Base-by-base conservation (phyloP, 257 asterid genomes). In the Anisodus acutangulus region DNA sequence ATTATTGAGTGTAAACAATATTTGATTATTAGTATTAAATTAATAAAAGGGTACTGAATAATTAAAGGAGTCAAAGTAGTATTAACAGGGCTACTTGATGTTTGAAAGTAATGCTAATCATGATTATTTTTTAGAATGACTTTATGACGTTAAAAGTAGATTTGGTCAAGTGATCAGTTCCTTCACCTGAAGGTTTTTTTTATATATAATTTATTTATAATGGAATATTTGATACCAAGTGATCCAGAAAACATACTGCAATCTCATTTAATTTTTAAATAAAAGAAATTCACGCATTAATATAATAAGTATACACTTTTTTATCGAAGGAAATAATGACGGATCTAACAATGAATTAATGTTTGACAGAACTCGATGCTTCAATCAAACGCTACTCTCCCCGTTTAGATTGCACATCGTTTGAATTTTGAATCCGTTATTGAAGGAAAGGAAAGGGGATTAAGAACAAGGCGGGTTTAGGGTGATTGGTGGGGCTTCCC, bases 111-210 rank as follows among this genome's bases (percentile, higher is more conserved):
- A 60, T 59, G 84, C 79, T 78, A 78, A 80, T 80, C 67, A 82
- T 57, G 63, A 26, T 51, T 31, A 31, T 31, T 58, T 17, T 22
- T 45, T n/a, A 80, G 19, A 39, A 59, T 4, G 1, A 37, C 43
- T 80, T 83, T 45, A 26, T 71, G 55, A 60, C 58, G 63, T 51
- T 84, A 41, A 83, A 63, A 76, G 83, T 59, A 15, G 74, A 69
- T 69, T 86, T 82, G 84, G 86, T 88, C 92, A 90, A 88, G 64
- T 39, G 64, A 51, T 76, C 15, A 51, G 6, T 76, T 76, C 47
- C 26, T 26, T 26, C 63, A 51, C 6, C 43, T 74, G 6, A 74
- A 15, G 41, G 47, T 10, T 6, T 70, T 4, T 70, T n/a, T 45
- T 4, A 31, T 31, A 31, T 31, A 31, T 31, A 31, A 31, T 31